These are phyloP conservation scores for Allium cepa DNA, from an alignment of 106 monocot species.

Conservation along the genomic window DNA sequence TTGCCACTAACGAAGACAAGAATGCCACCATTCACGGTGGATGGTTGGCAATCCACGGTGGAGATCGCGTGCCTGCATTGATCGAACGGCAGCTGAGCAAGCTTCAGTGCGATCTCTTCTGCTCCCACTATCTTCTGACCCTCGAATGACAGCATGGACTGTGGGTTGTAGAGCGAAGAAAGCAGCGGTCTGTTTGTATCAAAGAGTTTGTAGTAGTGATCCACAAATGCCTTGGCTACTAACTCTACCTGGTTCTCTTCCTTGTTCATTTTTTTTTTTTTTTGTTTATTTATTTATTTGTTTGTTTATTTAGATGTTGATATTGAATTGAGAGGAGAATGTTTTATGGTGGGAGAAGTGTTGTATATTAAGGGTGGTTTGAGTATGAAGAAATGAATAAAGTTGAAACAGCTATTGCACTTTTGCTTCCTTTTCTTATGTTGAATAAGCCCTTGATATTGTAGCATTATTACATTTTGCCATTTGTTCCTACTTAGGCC, in stretches of 20 bases:
- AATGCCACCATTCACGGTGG: slow-evolving; percentile 24
- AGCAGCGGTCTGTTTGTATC: slow-evolving; percentile 32
- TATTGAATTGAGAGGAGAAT: not conserved
- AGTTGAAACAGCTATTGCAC: not conserved
- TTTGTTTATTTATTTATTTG: not conserved
- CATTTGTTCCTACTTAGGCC: too few species aligned
- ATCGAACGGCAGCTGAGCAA: slow-evolving; percentile 40
- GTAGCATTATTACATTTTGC: too few species aligned
- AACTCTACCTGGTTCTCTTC: slow-evolving; percentile 23
- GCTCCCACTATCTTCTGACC: slow-evolving; percentile 38
- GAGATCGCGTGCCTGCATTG: slow-evolving; percentile 40
- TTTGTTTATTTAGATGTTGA: not conserved
- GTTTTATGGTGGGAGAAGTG: not conserved
- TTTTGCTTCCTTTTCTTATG: too few species aligned
- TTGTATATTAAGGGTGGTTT: not conserved
- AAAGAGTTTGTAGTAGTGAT: slow-evolving; percentile 60
- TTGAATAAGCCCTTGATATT: too few species aligned
- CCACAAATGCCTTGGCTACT: slow-evolving; percentile 66
- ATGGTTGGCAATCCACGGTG: slow-evolving; percentile 53
- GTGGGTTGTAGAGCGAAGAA: slow-evolving; percentile 20
- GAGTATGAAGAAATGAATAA: slow-evolving; percentile 6
- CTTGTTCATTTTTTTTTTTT: not conserved
- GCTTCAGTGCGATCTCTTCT: slow-evolving; percentile 44
- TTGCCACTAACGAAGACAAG: slow-evolving; percentile 61
- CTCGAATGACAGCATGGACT: slow-evolving; percentile 66